Evolutionary conservation across 1,284 basidiomycete species (phyloP).

Genomic region (Cutaneotrichosporon sp.): DNA sequence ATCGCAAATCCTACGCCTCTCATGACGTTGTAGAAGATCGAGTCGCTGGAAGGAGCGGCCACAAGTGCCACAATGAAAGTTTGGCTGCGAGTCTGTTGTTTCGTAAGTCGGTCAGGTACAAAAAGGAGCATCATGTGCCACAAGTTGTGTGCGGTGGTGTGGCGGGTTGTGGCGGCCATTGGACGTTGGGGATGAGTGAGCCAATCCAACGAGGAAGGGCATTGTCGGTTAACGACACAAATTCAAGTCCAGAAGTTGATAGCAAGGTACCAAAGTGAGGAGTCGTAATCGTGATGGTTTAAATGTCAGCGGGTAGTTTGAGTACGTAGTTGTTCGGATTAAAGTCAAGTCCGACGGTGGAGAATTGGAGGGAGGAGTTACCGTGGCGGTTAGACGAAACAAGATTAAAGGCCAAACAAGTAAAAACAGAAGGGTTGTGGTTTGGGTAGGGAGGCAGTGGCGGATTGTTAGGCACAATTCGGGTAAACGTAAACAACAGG

Average conservation of each 20-base stretch:
- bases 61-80: conserved; percentile 37
- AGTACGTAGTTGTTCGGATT: background rate
- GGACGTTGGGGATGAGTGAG: background rate
- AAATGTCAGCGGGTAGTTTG: background rate
- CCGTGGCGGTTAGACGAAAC: no score
- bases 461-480: no score
- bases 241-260: background rate
- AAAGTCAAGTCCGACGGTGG: background rate
- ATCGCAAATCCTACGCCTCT: conserved; percentile 42
- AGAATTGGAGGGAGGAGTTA: no score
- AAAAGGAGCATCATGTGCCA: background rate
- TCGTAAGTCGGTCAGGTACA: background rate
- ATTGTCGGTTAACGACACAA: background rate
- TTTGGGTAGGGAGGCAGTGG: no score
- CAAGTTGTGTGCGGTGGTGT: background rate
- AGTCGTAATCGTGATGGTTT: background rate
- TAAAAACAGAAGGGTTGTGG: no score
- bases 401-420: no score
- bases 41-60: conserved; percentile 40
- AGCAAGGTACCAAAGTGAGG: background rate
- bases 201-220: no score
- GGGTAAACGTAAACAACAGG: no score
- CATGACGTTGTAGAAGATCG: conserved; percentile 44
- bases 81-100: conserved; percentile 32
- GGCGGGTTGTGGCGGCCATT: background rate